Conservation (phyloP, 768 basidiomycete genomes). For the Tylopilus vinaceipallidus region DNA sequence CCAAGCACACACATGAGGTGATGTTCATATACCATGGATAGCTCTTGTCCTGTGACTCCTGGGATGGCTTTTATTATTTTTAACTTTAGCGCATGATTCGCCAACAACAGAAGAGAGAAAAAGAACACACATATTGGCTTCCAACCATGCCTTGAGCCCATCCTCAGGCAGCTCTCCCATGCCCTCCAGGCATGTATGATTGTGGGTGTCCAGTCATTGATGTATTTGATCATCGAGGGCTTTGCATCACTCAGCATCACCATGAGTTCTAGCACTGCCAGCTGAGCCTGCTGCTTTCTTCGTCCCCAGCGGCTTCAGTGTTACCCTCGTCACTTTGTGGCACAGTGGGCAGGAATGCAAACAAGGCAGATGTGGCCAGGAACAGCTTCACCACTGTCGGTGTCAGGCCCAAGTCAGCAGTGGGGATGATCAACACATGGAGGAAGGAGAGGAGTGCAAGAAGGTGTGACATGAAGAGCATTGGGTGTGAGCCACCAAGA, state of each 20-base stretch:
- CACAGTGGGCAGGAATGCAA: conserved; percentile 39
- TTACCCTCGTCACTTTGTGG: conserved; percentile 28
- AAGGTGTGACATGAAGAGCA: conserved; percentile 74
- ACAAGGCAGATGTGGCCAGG: conserved; percentile 33
- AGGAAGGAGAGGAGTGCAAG: conserved; percentile 66
- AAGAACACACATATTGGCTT: conserved; percentile 62
- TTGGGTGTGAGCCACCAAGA: conserved; percentile 62
- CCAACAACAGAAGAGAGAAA: conserved; percentile 1
- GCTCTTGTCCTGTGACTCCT: conserved; percentile 56
- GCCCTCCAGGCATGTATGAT: conserved; percentile 74
- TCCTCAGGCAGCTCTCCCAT: conserved; percentile 78
- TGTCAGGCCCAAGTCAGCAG: conserved; percentile 51
- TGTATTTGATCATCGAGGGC: conserved; percentile 64
- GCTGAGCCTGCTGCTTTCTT: conserved; percentile 70
- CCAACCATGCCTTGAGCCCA: conserved; percentile 57
- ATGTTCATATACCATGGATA: conserved; percentile 80
- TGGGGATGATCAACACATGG: conserved; percentile 66
- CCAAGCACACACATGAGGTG: conserved; percentile 78
- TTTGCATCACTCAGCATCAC: conserved; percentile 74
- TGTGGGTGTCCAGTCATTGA: conserved; percentile 67
- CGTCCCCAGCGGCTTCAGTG: conserved; percentile 46
- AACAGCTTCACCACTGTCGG: conserved; percentile 51
- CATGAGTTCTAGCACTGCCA: conserved; percentile 81
- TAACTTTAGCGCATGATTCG: conserved; percentile 1
- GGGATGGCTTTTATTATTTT: too few species aligned